A percentile compares a stretch with the other conserved stretches of the same genome.
Conservation (phyloP, 1,139 yeast species). For the Kluyveromyces sp. region DNA sequence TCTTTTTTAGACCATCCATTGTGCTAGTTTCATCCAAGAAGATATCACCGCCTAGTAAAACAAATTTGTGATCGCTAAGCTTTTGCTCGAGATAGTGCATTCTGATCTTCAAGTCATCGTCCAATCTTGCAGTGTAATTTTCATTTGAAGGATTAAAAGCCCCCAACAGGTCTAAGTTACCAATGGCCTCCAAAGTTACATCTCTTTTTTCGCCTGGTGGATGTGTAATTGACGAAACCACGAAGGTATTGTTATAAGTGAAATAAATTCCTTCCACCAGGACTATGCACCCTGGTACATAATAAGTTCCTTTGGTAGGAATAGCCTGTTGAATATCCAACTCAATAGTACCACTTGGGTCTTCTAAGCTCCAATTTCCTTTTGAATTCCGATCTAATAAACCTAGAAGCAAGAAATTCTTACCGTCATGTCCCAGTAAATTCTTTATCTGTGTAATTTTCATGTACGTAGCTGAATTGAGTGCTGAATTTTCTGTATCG, state of each 20-base stretch:
- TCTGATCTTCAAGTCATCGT: conserved; percentile 48
- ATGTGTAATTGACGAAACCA: conserved; percentile 71
- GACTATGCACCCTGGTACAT: conserved; percentile 71
- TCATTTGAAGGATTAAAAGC: conserved; percentile 35
- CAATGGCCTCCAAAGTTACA: conserved; percentile 58
- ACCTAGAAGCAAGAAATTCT: conserved; percentile 72
- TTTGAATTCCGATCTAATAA: conserved; percentile 53
- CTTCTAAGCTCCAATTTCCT: conserved; percentile 74
- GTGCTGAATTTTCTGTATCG: conserved; percentile 11
- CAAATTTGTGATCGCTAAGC: conserved; percentile 46
- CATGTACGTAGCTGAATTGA: conserved; percentile 29
- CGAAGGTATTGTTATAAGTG: conserved; percentile 56
- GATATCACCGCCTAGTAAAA: conserved; percentile 69
- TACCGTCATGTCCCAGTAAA: conserved; percentile 75
- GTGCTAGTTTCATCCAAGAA: conserved; percentile 52
- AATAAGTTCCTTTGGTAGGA: conserved; percentile 62
- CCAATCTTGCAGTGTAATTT: conserved; percentile 46
- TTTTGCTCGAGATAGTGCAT: conserved; percentile 51
- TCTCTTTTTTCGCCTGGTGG: conserved; percentile 83
- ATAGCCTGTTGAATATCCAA: conserved; percentile 59
- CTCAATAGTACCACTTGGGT: conserved; percentile 69
- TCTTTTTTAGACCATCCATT: conserved; percentile 53
- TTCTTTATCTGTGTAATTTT: conserved; percentile 74
- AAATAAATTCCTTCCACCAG: conserved; percentile 76
- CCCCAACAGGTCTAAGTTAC: conserved; percentile 74